Base-by-base conservation (phyloP, 768 basidiomycete species). In the Nevesoporus exiguus region DNA sequence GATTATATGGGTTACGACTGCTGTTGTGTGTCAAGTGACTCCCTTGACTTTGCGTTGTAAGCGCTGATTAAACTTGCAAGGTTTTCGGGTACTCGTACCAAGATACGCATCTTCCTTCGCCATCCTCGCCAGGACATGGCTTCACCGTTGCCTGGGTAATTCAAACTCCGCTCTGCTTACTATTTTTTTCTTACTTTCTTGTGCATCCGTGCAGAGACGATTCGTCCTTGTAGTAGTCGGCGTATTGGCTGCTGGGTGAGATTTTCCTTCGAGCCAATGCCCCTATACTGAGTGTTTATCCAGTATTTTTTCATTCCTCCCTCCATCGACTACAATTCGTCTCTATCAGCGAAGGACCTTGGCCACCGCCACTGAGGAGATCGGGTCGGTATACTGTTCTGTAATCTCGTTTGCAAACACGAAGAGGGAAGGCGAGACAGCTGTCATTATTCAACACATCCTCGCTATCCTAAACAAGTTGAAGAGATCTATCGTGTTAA, bases 181-280 rank as follows among this genome's bases (percentile, higher is more conserved):
- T 29, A 2, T 7, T 0, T 11, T 40, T 33, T 39, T 40, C 49
- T 53, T 3, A 58, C 31, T 3, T n/a, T 19, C 0, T 43, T 27
- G 13, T 34, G 14, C 60, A 88, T 0, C 41, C 24, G 13, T 34
- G 14, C 60, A 88, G 86, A 76, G 74, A 47, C 82, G 88, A 2
- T 85, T 90, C 50, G 72, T 86, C 5, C 76, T 88, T 5, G 91
- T 93, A 0, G 72, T 79, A 3, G 74, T 74, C 10, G 91, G 92
- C 0, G 89, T 93, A 19, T 73, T 80, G 4, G 85, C 86, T 14
- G 91, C 92, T 3, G 91, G 88, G 90, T 86, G 69, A 57, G 80
- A 68, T 8, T 37, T 30, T n/a, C 3, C 4, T 15, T 37, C 17
- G 0, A 9, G 2, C 9, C n/a, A 22, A 40, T 2, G 7, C 14